Evolutionary conservation across 164 flowering plant genomes (phyloP), one percentile per base, ranked within the genome.

Genomic region (Hamamelis virginiana): DNA sequence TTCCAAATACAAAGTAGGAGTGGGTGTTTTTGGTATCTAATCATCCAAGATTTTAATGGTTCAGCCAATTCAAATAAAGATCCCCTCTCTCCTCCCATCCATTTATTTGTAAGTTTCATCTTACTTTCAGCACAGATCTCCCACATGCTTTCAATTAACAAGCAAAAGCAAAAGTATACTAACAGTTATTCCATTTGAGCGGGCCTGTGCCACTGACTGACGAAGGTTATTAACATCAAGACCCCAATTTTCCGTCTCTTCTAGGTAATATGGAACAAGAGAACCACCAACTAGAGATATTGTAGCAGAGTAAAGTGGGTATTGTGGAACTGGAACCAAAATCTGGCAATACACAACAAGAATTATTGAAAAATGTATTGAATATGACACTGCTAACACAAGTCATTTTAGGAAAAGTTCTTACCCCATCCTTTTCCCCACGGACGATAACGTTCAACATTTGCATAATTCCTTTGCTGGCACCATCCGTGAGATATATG

Each of bases 401-500:
- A 23, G 25, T 58, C 18, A 55, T 62, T 50, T 67, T 22, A 46
- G 66, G 47, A 70, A 47, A 4, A 59, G 67, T 38, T 41, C 47
- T 73, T 89, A 92, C 99, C 92, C 99, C 99, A 81, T 95, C 99
- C 27, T 77, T 75, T 68, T 64, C 74, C 71, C 90, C 86, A 50
- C 92, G 87, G 69, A 95, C 92, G 25, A 88, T 83, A 27, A 90
- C 67, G 57, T 90, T 87, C 75, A 95, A 80, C 59, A 87, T 92
- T 81, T 90, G 96, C 96, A 90, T 91, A 47, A 95, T 96, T 80
- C 98, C 99, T 82, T 95, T 95, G 84, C 99, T 95, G 28, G 99
- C 99, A 77, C 97, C 98, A 84, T 91, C 97, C 1, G 99, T 95
- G 59, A 95, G 96, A 81, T 67, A 95, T 82, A 95, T 95, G 76